Evolutionary conservation across 2,329 filamentous ascomycete species (phyloP), one percentile per base, ranked within the genome.

Genomic region (Trichoderma sp.): DNA sequence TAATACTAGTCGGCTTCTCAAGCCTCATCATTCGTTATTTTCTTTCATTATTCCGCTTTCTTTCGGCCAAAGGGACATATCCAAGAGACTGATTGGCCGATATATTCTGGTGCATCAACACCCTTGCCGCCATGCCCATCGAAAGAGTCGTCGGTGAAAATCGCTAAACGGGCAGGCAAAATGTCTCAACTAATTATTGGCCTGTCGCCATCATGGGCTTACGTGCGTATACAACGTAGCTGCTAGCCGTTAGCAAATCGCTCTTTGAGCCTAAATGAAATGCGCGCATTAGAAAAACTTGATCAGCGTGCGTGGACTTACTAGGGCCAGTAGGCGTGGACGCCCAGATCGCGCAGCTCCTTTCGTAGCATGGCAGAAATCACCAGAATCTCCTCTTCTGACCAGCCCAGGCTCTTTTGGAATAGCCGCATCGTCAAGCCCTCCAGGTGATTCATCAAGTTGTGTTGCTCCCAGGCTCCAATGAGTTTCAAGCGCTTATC

Each of bases 401-500:
- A 77, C 83, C 83, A 84, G 8, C 80, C 80, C 33, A 83, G 77
- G 3, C 77, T 78, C 41, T 82, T 80, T 6, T 83, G 83, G 75
- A 83, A 82, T 24, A 84, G 75, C 5, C 81, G 80, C 76, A 84
- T 79, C 18, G 78, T 80, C 74, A 83, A 78, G 12, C 78, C 83
- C 60, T 83, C 80, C n/a, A 82, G 64, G 53, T 79, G 77, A 56
- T 76, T 74, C 60, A 76, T 75, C 71, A 79, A 62, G 38, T 79
- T 79, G 65, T 77, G 73, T 71, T 79, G 78, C 71, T 79, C 77
- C 78, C 78, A 78, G 64, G 71, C 75, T 77, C 88, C 88, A 14
- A 89, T 79, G 74, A 88, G 85, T 79, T 89, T 90, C 65, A 87
- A 81, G 35, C 85, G 85, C 41, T 83, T 83, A 60, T 88, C 86